A percentile compares a stretch with the other conserved stretches of the same genome.
Conservation (phyloP, 257 asterid genomes). For the Solanum gandarillasii region DNA sequence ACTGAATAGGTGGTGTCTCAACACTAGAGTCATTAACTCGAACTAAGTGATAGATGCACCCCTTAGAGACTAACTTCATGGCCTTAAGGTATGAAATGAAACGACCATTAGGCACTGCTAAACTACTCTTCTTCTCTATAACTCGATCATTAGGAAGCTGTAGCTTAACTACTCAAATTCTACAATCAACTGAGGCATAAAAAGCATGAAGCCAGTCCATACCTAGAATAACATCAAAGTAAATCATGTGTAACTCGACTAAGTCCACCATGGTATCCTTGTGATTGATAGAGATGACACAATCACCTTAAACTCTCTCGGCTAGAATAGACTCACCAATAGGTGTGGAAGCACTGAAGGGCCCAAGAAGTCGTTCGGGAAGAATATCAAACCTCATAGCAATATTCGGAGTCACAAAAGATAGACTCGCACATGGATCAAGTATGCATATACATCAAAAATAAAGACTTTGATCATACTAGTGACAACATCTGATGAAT, state of each 20-base stretch:
- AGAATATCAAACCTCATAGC: background rate
- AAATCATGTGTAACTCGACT: background rate
- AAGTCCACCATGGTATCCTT: background rate
- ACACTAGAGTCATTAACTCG: background rate
- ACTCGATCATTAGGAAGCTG: background rate
- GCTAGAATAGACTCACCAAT: background rate
- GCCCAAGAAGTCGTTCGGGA: background rate
- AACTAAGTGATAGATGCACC: background rate
- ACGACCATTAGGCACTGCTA: background rate
- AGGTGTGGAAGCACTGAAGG: background rate
- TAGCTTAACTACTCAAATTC: background rate
- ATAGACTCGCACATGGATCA: background rate
- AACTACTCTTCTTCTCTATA: background rate
- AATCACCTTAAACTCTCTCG: background rate
- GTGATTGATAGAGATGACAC: too few relatives aligned
- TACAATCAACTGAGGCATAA: background rate
- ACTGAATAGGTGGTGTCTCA: background rate
- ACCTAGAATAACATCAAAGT: background rate
- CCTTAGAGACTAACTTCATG: background rate
- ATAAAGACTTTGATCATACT: background rate
- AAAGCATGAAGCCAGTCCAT: too few relatives aligned
- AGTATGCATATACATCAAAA: too few relatives aligned
- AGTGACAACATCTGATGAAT: background rate
- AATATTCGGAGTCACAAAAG: background rate
- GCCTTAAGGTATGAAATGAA: background rate